phyloP scores from a whole-genome alignment of 495 filamentous ascomycete genomes.

The Geopyxis carbonaria region DNA sequence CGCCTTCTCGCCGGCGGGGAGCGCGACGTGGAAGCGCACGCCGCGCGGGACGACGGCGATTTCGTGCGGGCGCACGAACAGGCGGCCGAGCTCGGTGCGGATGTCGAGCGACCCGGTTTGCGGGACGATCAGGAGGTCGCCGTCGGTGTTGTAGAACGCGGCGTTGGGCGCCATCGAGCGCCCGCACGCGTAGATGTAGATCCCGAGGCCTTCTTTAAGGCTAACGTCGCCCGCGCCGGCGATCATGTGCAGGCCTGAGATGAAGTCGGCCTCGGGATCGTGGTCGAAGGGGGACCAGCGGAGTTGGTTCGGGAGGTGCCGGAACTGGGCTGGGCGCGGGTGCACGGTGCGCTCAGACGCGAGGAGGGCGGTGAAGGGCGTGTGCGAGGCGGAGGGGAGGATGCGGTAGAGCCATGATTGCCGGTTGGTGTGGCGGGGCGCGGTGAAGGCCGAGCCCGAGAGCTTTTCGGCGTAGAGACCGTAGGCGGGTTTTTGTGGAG shows the following conservation, averaged over 20 bases:
- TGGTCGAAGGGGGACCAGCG: slow-evolving; percentile 84
- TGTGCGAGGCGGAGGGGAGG: slow-evolving; percentile 65
- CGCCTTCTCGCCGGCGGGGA: slow-evolving; percentile 33
- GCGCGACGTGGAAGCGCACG: slow-evolving; percentile 43
- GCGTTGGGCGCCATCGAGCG: slow-evolving; percentile 48
- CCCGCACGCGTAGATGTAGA: slow-evolving; percentile 66
- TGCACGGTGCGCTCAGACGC: background rate
- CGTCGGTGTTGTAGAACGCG: slow-evolving; percentile 82
- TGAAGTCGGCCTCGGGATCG: slow-evolving; percentile 30
- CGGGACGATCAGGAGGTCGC: slow-evolving; percentile 70
- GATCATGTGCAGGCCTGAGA: slow-evolving; percentile 51
- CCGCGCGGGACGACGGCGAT: slow-evolving; percentile 79
- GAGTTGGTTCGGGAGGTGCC: slow-evolving; percentile 68
- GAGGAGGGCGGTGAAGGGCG: slow-evolving; percentile 43
- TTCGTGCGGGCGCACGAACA: slow-evolving; percentile 76
- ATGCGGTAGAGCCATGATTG: slow-evolving; percentile 93
- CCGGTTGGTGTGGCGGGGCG: slow-evolving; percentile 72
- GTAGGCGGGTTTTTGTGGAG: slow-evolving; percentile 67
- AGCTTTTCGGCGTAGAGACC: slow-evolving; percentile 88
- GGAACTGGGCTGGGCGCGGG: slow-evolving; percentile 9
- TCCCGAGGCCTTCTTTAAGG: slow-evolving; percentile 62
- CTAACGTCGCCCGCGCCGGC: slow-evolving; percentile 73
- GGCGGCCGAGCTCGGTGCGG: slow-evolving; percentile 58
- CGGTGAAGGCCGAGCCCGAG: slow-evolving; percentile 85
- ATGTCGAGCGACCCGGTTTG: slow-evolving; percentile 76